phyloP scores from a whole-genome alignment of 1,139 yeast species.

The Yamadazyma atlantica region DNA sequence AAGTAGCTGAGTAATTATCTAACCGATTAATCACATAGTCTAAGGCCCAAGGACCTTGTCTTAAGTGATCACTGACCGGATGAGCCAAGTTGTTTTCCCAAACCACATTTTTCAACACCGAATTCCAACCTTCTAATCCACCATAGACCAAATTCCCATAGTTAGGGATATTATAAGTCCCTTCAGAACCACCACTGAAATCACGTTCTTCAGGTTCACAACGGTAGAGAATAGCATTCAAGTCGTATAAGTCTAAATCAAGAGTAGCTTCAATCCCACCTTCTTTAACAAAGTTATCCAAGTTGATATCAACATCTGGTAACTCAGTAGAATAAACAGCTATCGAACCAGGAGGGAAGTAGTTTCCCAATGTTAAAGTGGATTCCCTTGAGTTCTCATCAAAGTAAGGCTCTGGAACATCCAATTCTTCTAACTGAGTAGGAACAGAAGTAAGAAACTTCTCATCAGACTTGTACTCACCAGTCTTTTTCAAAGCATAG shows the following conservation, averaged over 20 bases:
- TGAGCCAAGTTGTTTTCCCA: constrained; percentile 77
- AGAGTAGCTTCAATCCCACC: constrained; percentile 77
- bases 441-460: constrained; percentile 60
- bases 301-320: constrained; percentile 48
- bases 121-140: constrained; percentile 92
- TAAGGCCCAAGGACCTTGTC: constrained; percentile 87
- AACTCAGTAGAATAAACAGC: constrained; percentile 78
- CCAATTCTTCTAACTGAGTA: constrained; percentile 54
- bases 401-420: constrained; percentile 48
- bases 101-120: constrained; percentile 63
- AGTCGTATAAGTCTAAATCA: constrained; percentile 60
- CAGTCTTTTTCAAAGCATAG: constrained; percentile 53
- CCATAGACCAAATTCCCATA: constrained; percentile 78
- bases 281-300: constrained; percentile 63
- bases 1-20: constrained; percentile 47
- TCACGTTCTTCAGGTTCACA: constrained; percentile 90
- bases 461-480: constrained; percentile 46
- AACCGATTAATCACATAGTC: constrained; percentile 72
- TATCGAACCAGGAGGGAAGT: constrained; percentile 88
- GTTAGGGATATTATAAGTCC: constrained; percentile 72
- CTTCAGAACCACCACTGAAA: constrained; percentile 66
- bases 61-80: constrained; percentile 74
- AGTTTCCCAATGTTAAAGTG: constrained; percentile 46
- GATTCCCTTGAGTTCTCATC: constrained; percentile 37
- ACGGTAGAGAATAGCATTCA: constrained; percentile 72